These are phyloP conservation scores for Sporothrix phasma DNA, from an alignment of 2,329 filamentous ascomycete species.

Conservation along the genomic window DNA sequence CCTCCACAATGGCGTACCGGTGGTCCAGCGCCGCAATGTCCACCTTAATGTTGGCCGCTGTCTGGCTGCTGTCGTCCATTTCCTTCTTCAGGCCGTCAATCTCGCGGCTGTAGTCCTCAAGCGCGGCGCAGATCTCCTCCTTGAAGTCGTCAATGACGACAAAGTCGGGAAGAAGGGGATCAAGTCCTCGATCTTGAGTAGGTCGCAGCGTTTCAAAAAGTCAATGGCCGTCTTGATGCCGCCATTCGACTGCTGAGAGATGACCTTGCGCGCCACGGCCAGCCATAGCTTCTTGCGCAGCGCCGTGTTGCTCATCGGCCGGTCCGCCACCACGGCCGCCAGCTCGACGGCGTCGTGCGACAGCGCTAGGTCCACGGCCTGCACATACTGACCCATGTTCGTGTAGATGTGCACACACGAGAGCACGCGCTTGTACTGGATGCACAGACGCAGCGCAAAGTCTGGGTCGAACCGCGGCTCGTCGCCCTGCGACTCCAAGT, in stretches of 20 bases:
- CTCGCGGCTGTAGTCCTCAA: constrained; percentile 86
- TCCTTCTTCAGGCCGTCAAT: constrained; percentile 83
- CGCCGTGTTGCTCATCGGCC: constrained; percentile 65
- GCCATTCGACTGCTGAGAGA: constrained; percentile 48
- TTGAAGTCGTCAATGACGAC: constrained; percentile 99
- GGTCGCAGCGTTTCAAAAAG: constrained; percentile 81
- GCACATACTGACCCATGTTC: constrained; percentile 86
- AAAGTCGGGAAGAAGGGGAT: constrained; percentile 98
- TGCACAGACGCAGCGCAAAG: constrained; percentile 90
- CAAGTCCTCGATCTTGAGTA: constrained; percentile 88
- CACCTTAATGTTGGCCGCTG: constrained; percentile 79
- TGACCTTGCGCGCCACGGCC: constrained; percentile 87
- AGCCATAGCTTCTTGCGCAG: constrained; percentile 94
- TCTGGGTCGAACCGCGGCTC: constrained; percentile 87
- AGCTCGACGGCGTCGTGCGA: constrained; percentile 85
- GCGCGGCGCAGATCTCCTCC: constrained; percentile 86
- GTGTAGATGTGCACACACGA: constrained; percentile 97
- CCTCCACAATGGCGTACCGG: constrained; percentile 92
- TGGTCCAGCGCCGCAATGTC: constrained; percentile 81
- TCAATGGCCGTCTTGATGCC: constrained; percentile 91
- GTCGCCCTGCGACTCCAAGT: constrained; percentile 81
- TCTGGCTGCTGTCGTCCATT: constrained; percentile 90
- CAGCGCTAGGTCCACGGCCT: constrained; percentile 85
- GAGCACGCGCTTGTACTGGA: constrained; percentile 84
- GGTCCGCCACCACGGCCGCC: constrained; percentile 79